Conservation (phyloP, 1,139 yeast species). For the Taiozyma sp. region DNA sequence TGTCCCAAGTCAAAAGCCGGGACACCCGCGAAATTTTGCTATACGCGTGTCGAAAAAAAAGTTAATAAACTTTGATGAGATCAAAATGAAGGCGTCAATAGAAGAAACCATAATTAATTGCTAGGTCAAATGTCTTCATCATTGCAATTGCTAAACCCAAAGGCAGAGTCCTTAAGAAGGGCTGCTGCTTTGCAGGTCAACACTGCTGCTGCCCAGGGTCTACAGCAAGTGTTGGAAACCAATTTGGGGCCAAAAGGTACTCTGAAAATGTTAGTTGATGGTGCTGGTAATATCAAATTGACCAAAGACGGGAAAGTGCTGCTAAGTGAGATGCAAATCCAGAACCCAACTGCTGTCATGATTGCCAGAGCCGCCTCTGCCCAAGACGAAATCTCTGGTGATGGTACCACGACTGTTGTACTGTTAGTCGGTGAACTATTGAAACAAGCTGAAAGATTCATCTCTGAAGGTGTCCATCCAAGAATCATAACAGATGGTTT, state of each 20-base stretch:
- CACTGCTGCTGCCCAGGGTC: conserved; percentile 94
- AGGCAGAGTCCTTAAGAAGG: conserved; percentile 93
- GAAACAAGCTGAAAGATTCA: conserved; percentile 90
- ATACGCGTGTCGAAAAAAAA: neutral
- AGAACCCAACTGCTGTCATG: conserved; percentile 99
- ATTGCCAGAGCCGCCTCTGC: conserved; percentile 98
- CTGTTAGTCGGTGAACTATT: conserved; percentile 90
- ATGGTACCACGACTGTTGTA: conserved; percentile 98
- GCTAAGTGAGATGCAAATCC: conserved; percentile 95
- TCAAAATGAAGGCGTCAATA: neutral
- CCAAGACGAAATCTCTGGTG: conserved; percentile 98
- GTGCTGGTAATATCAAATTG: conserved; percentile 90
- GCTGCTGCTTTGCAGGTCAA: conserved; percentile 94
- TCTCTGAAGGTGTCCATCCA: conserved; percentile 95
- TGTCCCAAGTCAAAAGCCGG: neutral
- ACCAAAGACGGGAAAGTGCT: conserved; percentile 97
- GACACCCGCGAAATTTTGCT: neutral
- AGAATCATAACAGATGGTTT: conserved; percentile 93
- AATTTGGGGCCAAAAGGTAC: conserved; percentile 98
- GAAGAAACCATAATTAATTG: neutral
- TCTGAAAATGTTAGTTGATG: conserved; percentile 92
- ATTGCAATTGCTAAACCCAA: conserved; percentile 89
- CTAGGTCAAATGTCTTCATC: conserved; percentile 37
- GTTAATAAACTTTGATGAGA: neutral
- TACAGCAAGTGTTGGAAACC: conserved; percentile 86